Evolutionary conservation across 2,329 filamentous ascomycete genomes (phyloP).

Genomic region (Claviceps fusiformis): DNA sequence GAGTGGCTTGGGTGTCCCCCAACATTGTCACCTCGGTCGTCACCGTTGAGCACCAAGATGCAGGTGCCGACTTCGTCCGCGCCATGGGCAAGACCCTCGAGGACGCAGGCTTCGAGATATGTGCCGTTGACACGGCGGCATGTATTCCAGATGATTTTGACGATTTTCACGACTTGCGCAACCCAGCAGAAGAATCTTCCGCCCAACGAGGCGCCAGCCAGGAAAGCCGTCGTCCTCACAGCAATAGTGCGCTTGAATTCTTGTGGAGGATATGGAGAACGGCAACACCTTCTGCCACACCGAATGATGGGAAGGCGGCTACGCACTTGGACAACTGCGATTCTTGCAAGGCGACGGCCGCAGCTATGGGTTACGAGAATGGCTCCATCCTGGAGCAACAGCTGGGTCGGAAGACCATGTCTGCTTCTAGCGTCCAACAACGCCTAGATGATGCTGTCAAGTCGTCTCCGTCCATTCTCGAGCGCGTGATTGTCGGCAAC

Average conservation of each 20-base stretch:
- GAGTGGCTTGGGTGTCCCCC: constrained; percentile 46
- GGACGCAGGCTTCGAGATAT: constrained; percentile 45
- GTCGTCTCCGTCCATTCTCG: constrained; percentile 9
- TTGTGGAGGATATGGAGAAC: constrained; percentile 20
- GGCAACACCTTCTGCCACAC: constrained; percentile 10
- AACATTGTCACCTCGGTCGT: constrained; percentile 61
- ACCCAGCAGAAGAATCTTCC: constrained; percentile 6
- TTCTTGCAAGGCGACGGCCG: constrained; percentile 16
- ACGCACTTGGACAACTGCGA: constrained; percentile 26
- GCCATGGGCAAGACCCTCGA: constrained; percentile 35
- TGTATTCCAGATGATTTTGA: constrained; percentile 17
- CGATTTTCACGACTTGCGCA: neutral
- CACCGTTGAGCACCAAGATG: constrained; percentile 40
- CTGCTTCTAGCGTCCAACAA: constrained; percentile 5
- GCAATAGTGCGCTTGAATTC: constrained; percentile 13
- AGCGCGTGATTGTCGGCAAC: constrained; percentile 12
- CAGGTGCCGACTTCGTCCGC: constrained; percentile 27
- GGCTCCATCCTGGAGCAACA: constrained; percentile 4
- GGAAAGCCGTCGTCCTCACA: constrained; percentile 9
- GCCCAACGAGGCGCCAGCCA: constrained; percentile 12
- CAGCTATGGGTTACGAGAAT: constrained; percentile 5
- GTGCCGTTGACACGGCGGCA: constrained; percentile 29
- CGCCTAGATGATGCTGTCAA: neutral
- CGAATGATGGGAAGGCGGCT: constrained; percentile 14
- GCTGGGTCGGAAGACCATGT: constrained; percentile 1